Percentiles rank a stretch among this genome's conserved stretches.
These are phyloP conservation scores for Cryptococcus sp. DNA, from an alignment of 1,284 basidiomycete genomes.

Conservation along the genomic window DNA sequence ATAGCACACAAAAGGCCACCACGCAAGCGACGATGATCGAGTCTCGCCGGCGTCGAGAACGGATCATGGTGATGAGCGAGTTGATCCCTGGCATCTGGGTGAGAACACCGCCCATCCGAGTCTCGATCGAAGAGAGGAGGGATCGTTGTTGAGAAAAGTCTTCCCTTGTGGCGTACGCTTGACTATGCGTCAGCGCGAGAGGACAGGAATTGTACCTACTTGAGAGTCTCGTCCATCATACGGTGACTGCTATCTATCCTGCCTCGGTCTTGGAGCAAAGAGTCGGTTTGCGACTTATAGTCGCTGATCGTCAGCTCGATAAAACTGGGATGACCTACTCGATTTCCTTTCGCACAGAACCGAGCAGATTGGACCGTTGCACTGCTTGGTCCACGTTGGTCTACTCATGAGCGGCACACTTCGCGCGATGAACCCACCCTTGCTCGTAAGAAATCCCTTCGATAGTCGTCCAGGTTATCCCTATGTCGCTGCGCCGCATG, in stretches of 20 bases:
- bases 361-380: constrained; percentile 78
- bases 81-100: constrained; percentile 89
- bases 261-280: constrained; percentile 77
- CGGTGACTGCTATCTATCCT: constrained; percentile 86
- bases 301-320: constrained; percentile 38
- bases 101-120: constrained; percentile 74
- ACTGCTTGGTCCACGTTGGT: constrained; percentile 75
- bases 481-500: constrained; percentile 84
- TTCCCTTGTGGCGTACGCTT: constrained; percentile 95
- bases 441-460: constrained; percentile 72
- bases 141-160: constrained; percentile 83
- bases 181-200: constrained; percentile 52
- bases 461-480: constrained; percentile 83
- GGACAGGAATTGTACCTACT: constrained; percentile 55
- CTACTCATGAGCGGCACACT: background rate
- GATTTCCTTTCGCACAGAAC: constrained; percentile 91
- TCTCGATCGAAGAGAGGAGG: constrained; percentile 68
- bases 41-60: constrained; percentile 80
- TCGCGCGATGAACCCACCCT: constrained; percentile 53
- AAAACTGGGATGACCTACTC: constrained; percentile 58
- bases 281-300: constrained; percentile 80
- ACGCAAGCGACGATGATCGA: constrained; percentile 81
- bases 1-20: constrained; percentile 74
- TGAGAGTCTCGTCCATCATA: constrained; percentile 89
- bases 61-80: constrained; percentile 85